These are phyloP conservation scores for Pyronema domesticum DNA, from an alignment of 495 filamentous ascomycete genomes.

Conservation along the genomic window DNA sequence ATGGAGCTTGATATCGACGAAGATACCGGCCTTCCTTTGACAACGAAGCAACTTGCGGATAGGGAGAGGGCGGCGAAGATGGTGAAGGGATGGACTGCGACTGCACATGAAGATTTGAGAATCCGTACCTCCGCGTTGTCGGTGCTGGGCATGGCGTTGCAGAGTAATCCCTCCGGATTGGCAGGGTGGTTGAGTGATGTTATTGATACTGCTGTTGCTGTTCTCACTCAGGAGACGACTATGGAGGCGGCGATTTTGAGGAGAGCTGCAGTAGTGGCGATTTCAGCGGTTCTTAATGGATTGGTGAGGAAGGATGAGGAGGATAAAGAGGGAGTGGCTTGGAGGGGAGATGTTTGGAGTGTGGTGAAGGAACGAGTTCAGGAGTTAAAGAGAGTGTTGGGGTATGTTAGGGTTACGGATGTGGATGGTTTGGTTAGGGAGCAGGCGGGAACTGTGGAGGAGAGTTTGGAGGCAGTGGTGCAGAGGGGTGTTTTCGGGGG, in stretches of 20 bases:
- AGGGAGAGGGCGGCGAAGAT: conserved; percentile 33
- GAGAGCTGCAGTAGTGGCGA: conserved; percentile 49
- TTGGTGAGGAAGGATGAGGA: conserved; percentile 25
- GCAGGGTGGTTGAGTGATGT: conserved; percentile 35
- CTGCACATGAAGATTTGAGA: conserved; percentile 55
- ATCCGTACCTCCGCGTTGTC: conserved; percentile 63
- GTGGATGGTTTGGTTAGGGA: conserved; percentile 54
- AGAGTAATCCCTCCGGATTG: conserved; percentile 47
- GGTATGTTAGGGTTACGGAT: conserved; percentile 50
- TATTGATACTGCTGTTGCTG: conserved; percentile 47
- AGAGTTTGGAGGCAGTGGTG: conserved; percentile 50
- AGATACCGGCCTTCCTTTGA: conserved; percentile 32
- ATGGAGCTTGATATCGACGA: conserved; percentile 32
- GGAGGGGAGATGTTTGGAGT: conserved; percentile 39
- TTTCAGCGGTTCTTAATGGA: conserved; percentile 48
- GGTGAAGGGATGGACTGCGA: conserved; percentile 44
- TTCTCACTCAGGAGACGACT: conserved; percentile 46
- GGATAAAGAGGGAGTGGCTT: conserved; percentile 37
- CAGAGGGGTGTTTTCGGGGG: conserved; percentile 29
- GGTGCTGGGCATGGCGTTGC: conserved; percentile 46
- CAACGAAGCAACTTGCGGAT: conserved; percentile 17
- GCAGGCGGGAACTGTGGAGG: conserved; percentile 51
- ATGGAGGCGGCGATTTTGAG: conserved; percentile 53
- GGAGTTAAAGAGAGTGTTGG: conserved; percentile 43
- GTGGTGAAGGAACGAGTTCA: conserved; percentile 44